A percentile compares a stretch with the other conserved stretches of the same genome.
Evolutionary conservation across 2,329 filamentous ascomycete species (phyloP).

Genomic region (Karstenula rhodostoma): DNA sequence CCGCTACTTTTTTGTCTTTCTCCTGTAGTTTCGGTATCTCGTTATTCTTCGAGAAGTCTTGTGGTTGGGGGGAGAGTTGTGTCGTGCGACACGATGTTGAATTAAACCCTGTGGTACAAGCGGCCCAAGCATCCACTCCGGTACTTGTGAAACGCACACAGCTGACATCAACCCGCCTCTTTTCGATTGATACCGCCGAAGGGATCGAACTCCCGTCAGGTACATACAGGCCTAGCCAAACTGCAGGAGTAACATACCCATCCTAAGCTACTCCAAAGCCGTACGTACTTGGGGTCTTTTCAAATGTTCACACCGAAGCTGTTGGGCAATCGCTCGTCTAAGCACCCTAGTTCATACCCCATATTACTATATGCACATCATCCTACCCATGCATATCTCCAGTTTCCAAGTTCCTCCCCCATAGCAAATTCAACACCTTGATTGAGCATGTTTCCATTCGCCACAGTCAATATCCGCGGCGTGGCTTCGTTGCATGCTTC

Average conservation of each 20-base stretch:
- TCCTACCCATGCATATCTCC: too few species aligned
- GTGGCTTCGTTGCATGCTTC: neutral
- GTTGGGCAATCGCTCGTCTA: too few species aligned
- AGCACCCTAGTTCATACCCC: too few species aligned
- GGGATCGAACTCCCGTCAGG: neutral
- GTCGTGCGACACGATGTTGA: conserved; percentile 2
- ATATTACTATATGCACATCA: too few species aligned
- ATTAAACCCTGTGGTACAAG: neutral
- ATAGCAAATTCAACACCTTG: neutral
- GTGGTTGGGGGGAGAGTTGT: neutral
- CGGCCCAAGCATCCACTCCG: neutral
- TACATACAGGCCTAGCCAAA: neutral
- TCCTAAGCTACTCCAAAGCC: neutral
- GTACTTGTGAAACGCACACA: neutral
- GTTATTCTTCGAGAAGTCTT: neutral
- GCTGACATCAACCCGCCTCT: neutral
- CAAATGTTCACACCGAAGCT: too few species aligned
- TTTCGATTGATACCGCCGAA: neutral
- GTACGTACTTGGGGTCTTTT: too few species aligned
- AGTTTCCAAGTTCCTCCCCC: too few species aligned
- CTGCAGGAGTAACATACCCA: neutral
- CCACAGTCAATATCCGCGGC: neutral
- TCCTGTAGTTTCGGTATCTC: too few species aligned
- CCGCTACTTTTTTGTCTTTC: too few species aligned
- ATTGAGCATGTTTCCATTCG: neutral